Evolutionary conservation across 2,329 filamentous ascomycete genomes (phyloP).

Genomic region (Colletotrichum coccodes): DNA sequence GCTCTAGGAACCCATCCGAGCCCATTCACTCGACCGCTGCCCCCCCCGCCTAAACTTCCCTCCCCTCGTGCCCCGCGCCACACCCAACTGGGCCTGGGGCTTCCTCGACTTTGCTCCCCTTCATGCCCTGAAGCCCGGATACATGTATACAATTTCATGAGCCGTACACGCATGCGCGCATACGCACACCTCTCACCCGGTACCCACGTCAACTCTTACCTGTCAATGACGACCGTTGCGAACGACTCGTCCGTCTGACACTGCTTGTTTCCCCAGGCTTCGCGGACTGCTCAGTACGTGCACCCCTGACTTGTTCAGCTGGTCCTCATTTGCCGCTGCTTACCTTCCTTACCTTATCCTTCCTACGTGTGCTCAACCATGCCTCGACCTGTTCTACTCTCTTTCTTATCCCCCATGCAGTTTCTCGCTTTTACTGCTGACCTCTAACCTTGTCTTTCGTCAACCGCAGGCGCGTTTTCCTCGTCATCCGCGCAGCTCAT

Average conservation of each 20-base stretch:
- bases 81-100: background rate
- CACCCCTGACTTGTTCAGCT: slow-evolving; percentile 15
- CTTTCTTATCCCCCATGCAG: background rate
- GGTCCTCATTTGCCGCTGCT: slow-evolving; percentile 5
- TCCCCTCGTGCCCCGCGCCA: slow-evolving; percentile 26
- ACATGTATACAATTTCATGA: slow-evolving; percentile 24
- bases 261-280: background rate
- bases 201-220: background rate
- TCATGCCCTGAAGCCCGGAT: slow-evolving; percentile 19
- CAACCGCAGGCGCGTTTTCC: background rate
- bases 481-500: background rate
- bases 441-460: background rate
- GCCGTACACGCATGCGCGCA: slow-evolving; percentile 10
- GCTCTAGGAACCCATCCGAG: slow-evolving; percentile 22
- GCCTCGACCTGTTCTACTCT: slow-evolving; percentile 2
- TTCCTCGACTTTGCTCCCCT: slow-evolving; percentile 13
- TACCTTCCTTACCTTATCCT: slow-evolving; percentile 15
- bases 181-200: background rate
- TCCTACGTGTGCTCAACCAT: slow-evolving; percentile 7
- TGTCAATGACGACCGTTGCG: slow-evolving; percentile 17
- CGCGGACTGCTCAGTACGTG: slow-evolving; percentile 11
- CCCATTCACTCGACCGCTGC: slow-evolving; percentile 2
- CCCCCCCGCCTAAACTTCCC: slow-evolving; percentile 11
- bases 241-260: slow-evolving; percentile 1
- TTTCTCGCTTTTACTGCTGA: background rate